Base-by-base conservation (phyloP, 495 filamentous ascomycete genomes). In the Tuber magnatum region DNA sequence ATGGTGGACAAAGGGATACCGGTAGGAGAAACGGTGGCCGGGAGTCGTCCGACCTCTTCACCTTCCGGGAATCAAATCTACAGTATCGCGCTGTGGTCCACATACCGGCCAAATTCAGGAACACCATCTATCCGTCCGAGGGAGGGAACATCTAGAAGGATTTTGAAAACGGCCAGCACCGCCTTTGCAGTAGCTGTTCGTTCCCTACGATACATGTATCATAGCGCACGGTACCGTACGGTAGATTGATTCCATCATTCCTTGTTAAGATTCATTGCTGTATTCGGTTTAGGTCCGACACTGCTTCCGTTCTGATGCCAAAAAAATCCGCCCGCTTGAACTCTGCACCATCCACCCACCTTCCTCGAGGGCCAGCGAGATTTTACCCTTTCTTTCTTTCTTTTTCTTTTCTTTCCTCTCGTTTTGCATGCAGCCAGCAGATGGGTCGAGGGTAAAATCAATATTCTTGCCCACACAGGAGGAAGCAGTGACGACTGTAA, bases 261-360 rank as follows among this genome's bases (percentile, higher is more conserved):
- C 51, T 61, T 32, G 48, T 51, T 51, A 61, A 32, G 51, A 32
- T 61, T 61, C 51, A 61, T 61, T 61, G 56, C 56, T 35, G 28
- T 65, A 65, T 65, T 65, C 14, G 56, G 56, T 35, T 65, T 65
- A 65, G 56, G 56, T 35, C 56, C 32, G 56, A 65, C 56, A 65
- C 56, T 65, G 56, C 56, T 65, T 65, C 56, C 56, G 56, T n/a
- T n/a, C n/a, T 65, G 32, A 65, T n/a, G n/a, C 56, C 56, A 35
- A 18, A 35, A n/a, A 35, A 35, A 65, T 35, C 14, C 56, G 32
- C 56, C 56, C 56, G 32, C 56, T 35, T 5, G 56, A 35, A 65
- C 32, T 7, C 56, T 18, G 32, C 2, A 14, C 51, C 51, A 28
- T 61, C 42, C 42, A 43, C 12, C 56, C 28, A 65, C 56, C 56